Conservation (phyloP, 2,329 filamentous ascomycete genomes). For the Penicillium sumatraense region DNA sequence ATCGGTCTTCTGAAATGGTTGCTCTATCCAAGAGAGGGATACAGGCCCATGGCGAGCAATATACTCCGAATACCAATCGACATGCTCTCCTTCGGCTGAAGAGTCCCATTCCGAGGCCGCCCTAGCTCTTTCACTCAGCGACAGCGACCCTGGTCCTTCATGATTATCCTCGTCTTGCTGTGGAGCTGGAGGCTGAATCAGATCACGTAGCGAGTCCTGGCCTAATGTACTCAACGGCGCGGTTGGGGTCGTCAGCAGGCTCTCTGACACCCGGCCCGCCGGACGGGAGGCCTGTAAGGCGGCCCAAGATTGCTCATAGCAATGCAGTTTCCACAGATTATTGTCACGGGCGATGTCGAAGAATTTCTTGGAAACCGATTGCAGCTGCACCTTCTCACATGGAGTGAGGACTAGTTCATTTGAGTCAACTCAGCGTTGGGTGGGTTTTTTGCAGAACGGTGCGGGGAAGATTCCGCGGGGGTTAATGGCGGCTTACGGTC, state of each 20-base stretch:
- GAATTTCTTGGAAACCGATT: conserved; percentile 70
- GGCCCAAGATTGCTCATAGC: conserved; percentile 74
- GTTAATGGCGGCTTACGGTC: conserved; percentile 56
- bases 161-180: background rate
- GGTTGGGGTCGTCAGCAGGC: conserved; percentile 51
- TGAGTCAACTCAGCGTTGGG: conserved; percentile 24
- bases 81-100: conserved; percentile 69
- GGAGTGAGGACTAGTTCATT: conserved; percentile 62
- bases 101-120: conserved; percentile 78
- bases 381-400: conserved; percentile 67
- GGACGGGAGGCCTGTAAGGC: conserved; percentile 48
- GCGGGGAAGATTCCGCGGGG: conserved; percentile 27
- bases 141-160: conserved; percentile 13
- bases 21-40: conserved; percentile 76
- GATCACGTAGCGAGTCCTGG: conserved; percentile 35
- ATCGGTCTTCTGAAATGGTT: conserved; percentile 52
- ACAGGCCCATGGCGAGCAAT: conserved; percentile 78
- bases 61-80: conserved; percentile 89
- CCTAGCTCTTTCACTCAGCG: conserved; percentile 34
- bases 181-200: conserved; percentile 36
- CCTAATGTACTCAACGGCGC: conserved; percentile 37
- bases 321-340: conserved; percentile 74
- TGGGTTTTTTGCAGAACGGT: conserved; percentile 18
- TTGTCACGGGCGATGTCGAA: conserved; percentile 73
- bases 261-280: conserved; percentile 43